These are phyloP conservation scores for Nigrospora osmanthi DNA, from an alignment of 2,329 filamentous ascomycete genomes.

Conservation along the genomic window DNA sequence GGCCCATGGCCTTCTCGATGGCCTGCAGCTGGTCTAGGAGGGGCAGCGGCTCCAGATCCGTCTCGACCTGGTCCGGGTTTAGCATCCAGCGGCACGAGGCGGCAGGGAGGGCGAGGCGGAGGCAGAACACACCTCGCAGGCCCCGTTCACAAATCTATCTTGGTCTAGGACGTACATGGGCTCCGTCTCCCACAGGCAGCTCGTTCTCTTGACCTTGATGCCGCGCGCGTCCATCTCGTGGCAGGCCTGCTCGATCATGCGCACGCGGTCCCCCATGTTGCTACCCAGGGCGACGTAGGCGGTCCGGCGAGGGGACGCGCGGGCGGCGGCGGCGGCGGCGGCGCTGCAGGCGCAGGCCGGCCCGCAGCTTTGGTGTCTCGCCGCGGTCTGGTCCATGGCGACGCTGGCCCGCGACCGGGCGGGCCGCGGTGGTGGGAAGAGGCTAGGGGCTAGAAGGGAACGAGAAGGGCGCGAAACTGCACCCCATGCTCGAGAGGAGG, in stretches of 20 bases:
- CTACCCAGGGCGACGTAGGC: conserved; percentile 87
- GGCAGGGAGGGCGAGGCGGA: not conserved
- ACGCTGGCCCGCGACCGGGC: not conserved
- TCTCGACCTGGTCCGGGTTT: conserved; percentile 58
- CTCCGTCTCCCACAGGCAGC: conserved; percentile 86
- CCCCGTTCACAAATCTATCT: conserved; percentile 82
- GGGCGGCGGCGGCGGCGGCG: conserved; percentile 11
- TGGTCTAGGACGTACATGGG: conserved; percentile 96
- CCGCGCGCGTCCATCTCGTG: conserved; percentile 64
- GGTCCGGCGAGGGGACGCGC: conserved; percentile 24
- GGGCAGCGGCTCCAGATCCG: conserved; percentile 63
- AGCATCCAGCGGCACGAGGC: conserved; percentile 1
- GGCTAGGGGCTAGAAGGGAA: conserved; percentile 3
- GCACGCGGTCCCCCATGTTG: conserved; percentile 81
- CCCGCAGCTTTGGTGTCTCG: conserved; percentile 10
- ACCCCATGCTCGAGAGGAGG: conserved; percentile 19
- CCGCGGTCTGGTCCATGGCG: conserved; percentile 3
- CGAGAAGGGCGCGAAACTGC: conserved; percentile 12
- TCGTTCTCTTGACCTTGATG: conserved; percentile 72
- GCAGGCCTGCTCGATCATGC: conserved; percentile 79
- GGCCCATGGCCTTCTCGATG: conserved; percentile 73
- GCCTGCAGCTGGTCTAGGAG: conserved; percentile 75
- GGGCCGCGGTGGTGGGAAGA: not conserved
- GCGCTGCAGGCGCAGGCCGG: conserved; percentile 18
- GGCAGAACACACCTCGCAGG: conserved; percentile 65